Evolutionary conservation across 169 alveolate genomes (phyloP), one percentile per base, ranked within the genome.

Genomic region (Plasmodium gallinaceum): DNA sequence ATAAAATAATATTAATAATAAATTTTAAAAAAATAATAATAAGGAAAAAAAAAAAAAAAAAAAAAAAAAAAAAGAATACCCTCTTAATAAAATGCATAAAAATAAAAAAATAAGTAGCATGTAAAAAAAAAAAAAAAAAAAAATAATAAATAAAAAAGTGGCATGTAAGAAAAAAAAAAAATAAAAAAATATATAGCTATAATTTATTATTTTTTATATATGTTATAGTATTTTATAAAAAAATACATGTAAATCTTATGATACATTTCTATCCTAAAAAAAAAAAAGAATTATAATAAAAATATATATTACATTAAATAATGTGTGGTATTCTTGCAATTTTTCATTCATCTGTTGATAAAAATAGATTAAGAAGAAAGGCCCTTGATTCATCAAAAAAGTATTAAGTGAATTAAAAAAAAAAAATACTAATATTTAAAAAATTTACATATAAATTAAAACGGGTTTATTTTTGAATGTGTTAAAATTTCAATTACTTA

Each of bases 241-340:
- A 32, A 32, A 32, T 32, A 32, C 4, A 32, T 32, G 39, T 32
- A 32, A 32, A 32, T 4, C 4, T 32, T 32, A 32, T 32, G 6
- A 1, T 32, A 32, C 4, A 32, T 32, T 32, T 32, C 4, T 32
- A 32, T 32, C 1, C 39, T 32, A 4, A 32, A 32, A 32, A 32
- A 57, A 57, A 57, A 57, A 57, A 14, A 1, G 9, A n/a, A n/a
- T n/a, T n/a, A n/a, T n/a, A n/a, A n/a, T n/a, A n/a, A n/a, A n/a
- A n/a, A 5, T 61, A 32, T 18, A 9, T 32, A 37, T 24, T 37
- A 14, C 26, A 26, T 64, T 54, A 24, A 24, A 60, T 10, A 52
- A 78, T 78, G 90, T 78, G 90, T 48, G 90, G 90, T 22, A 78
- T 78, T 37, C 26, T 78, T 32, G 90, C 90, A 9, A 78, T 78